These are phyloP conservation scores for Nigrospora oryzae DNA, from an alignment of 2,329 filamentous ascomycete genomes.

Conservation along the genomic window DNA sequence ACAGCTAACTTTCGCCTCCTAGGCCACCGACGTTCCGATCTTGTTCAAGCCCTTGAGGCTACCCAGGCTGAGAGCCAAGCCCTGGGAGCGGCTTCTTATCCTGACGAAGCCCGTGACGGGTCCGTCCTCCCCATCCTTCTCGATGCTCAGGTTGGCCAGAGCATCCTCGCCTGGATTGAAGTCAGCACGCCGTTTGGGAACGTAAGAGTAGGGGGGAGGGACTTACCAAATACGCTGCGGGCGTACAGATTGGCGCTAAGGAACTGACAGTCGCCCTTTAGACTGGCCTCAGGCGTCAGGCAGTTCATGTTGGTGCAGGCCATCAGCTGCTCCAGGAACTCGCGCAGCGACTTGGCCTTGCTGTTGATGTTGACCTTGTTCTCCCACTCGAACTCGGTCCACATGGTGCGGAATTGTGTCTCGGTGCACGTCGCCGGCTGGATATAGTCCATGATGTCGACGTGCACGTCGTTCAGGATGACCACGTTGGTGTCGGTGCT, in stretches of 20 bases:
- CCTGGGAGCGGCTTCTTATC: constrained; percentile 95
- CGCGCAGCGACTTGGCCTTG: constrained; percentile 83
- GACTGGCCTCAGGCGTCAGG: constrained; percentile 87
- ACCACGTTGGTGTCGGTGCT: constrained; percentile 93
- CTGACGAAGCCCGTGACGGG: constrained; percentile 95
- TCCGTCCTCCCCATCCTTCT: constrained; percentile 92
- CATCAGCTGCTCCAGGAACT: constrained; percentile 93
- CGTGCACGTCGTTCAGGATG: constrained; percentile 94
- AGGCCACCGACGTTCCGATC: constrained; percentile 40
- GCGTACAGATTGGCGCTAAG: constrained; percentile 95
- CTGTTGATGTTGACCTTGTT: constrained; percentile 99
- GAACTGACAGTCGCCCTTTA: constrained; percentile 98
- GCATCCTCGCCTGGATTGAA: constrained; percentile 78
- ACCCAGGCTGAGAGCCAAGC: constrained; percentile 84
- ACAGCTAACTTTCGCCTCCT: not conserved
- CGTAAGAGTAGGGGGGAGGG: not conserved
- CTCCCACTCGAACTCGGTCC: constrained; percentile 99
- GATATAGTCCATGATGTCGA: constrained; percentile 99
- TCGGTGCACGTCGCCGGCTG: constrained; percentile 94
- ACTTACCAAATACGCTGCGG: constrained; percentile 94
- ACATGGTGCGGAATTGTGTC: constrained; percentile 99
- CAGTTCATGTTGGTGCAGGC: constrained; percentile 98
- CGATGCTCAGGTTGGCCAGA: constrained; percentile 92
- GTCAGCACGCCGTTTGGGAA: not conserved
- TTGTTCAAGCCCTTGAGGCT: constrained; percentile 93